These are phyloP conservation scores for Neocatenulostroma microsporum DNA, from an alignment of 2,329 filamentous ascomycete genomes.

Conservation along the genomic window DNA sequence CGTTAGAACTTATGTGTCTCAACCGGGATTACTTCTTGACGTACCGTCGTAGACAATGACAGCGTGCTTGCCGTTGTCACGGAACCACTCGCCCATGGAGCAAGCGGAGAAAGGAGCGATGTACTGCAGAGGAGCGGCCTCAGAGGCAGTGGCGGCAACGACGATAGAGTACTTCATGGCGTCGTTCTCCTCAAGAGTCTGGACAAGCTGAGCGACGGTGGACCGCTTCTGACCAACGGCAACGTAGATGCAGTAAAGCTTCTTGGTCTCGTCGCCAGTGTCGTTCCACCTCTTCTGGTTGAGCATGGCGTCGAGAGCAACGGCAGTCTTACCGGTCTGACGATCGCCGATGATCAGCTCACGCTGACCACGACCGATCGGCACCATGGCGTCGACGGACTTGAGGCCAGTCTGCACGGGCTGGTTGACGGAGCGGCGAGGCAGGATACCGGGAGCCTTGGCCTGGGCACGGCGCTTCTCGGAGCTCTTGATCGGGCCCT, in stretches of 20 bases:
- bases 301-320: conserved; percentile 93
- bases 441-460: conserved; percentile 97
- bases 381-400: conserved; percentile 99
- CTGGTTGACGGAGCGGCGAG: conserved; percentile 94
- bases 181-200: conserved; percentile 99
- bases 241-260: conserved; percentile 99
- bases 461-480: conserved; percentile 94
- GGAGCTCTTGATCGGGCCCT: conserved; percentile 89
- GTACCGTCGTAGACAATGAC: conserved; percentile 88
- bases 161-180: conserved; percentile 97
- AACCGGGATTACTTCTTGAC: too few species aligned
- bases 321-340: conserved; percentile 99
- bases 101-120: too few species aligned
- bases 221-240: conserved; percentile 99
- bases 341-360: conserved; percentile 99
- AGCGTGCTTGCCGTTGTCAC: conserved; percentile 80
- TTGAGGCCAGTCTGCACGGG: conserved; percentile 99
- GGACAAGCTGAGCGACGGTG: conserved; percentile 97
- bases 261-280: conserved; percentile 80
- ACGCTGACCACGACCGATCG: conserved; percentile 99
- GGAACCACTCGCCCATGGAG: conserved; percentile 56
- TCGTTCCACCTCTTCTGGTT: conserved; percentile 99
- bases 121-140: conserved; percentile 43
- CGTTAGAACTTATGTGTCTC: too few species aligned
- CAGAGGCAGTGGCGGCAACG: conserved; percentile 92